Conservation (phyloP, 768 basidiomycete species). For the Amanita pallidorosea region DNA sequence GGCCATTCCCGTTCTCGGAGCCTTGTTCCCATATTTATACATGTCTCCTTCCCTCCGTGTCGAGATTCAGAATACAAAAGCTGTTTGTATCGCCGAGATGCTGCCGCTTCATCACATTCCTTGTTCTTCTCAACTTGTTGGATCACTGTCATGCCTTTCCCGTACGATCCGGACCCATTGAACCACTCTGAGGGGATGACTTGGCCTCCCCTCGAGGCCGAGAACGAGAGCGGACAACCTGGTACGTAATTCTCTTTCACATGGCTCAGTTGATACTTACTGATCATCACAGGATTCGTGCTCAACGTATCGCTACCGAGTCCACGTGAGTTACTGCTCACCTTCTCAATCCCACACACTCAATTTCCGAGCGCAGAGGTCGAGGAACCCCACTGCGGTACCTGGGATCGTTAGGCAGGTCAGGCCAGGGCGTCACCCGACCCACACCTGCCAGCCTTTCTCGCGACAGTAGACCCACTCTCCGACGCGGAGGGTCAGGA, state of each 20-base stretch:
- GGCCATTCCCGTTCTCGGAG: not conserved
- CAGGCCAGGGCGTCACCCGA: not conserved
- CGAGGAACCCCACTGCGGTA: not conserved
- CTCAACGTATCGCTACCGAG: not conserved
- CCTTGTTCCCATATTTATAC: not conserved
- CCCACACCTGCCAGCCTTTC: not conserved
- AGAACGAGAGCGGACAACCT: not conserved
- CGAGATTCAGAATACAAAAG: not conserved
- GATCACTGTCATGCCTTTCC: not conserved
- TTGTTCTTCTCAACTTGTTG: not conserved
- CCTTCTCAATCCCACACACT: not conserved
- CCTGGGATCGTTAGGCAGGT: not conserved
- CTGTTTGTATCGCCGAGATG: not conserved
- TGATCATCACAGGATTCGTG: not conserved
- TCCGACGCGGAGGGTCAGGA: slow-evolving; percentile 23
- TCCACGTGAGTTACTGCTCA: not conserved
- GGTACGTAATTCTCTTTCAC: not conserved
- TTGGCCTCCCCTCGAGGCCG: not conserved
- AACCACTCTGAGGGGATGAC: not conserved
- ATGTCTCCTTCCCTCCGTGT: too few species aligned
- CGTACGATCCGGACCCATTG: not conserved
- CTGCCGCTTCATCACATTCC: not conserved
- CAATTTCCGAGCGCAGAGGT: not conserved
- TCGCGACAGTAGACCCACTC: slow-evolving; percentile 7
- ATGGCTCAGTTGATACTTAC: not conserved